Conservation (phyloP, 768 basidiomycete species). For the Macrolepiota fuliginosa region DNA sequence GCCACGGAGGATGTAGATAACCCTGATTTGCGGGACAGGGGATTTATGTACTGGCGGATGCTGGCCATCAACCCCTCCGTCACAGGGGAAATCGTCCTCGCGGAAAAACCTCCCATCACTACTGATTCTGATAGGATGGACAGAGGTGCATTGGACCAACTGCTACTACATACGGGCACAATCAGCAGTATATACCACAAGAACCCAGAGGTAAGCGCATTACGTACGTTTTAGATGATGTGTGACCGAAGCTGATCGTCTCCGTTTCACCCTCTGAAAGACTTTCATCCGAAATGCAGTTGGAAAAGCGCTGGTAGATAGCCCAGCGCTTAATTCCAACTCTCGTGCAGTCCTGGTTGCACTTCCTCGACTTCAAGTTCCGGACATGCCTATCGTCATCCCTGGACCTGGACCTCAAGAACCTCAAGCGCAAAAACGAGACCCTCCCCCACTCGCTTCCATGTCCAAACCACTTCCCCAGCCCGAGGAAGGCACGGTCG, state of each 20-base stretch:
- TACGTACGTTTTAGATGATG: neutral
- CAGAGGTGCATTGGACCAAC: constrained; percentile 90
- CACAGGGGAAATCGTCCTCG: constrained; percentile 86
- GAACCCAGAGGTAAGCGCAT: constrained; percentile 75
- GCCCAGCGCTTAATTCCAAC: constrained; percentile 83
- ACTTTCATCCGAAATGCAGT: constrained; percentile 92
- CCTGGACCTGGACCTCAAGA: constrained; percentile 65
- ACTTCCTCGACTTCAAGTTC: constrained; percentile 50
- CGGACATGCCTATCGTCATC: constrained; percentile 44
- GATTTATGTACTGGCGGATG: constrained; percentile 99
- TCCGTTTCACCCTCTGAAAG: too few relatives aligned
- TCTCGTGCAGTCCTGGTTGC: constrained; percentile 73
- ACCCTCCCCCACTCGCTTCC: constrained; percentile 17
- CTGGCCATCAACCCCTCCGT: constrained; percentile 89
- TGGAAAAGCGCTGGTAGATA: constrained; percentile 80
- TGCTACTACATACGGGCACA: constrained; percentile 91
- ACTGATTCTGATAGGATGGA: constrained; percentile 99
- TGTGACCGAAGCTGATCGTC: neutral
- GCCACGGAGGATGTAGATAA: constrained; percentile 98
- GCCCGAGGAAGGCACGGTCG: constrained; percentile 28
- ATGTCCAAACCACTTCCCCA: constrained; percentile 19
- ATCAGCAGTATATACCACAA: constrained; percentile 97
- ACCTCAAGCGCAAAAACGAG: constrained; percentile 28
- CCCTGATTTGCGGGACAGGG: constrained; percentile 94
- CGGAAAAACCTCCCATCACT: constrained; percentile 95